Evolutionary conservation across 75 land plant genomes (phyloP), one percentile per base, ranked within the genome.

Genomic region (Selaginella tamariscina): DNA sequence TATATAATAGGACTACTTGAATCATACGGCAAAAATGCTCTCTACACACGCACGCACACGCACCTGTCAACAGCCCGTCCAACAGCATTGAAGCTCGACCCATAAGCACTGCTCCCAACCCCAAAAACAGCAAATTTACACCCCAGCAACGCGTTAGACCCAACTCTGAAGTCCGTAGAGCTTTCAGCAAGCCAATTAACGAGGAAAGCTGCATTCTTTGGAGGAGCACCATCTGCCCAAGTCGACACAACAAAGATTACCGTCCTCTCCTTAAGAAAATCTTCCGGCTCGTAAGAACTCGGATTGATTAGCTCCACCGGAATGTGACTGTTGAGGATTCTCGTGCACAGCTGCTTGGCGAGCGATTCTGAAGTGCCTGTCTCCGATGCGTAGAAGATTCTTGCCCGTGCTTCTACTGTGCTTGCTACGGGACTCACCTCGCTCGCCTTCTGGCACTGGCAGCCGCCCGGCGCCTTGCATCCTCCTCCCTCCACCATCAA

Each of bases 51-150:
- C n/a, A n/a, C n/a, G n/a, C n/a, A n/a, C n/a, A n/a, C n/a, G n/a
- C n/a, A n/a, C 54, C 55, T 32, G n/a, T 77, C 75, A 27, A 90
- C 75, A 11, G 72, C 80, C 81, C 71, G 81, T 26, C 77, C 90
- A 24, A 80, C 88, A 15, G 72, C 71, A 64, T 92, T 92, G 65
- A 73, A 92, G 0, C 32, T 72, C 56, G 68, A 31, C 0, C 90
- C 94, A 72, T 92, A 92, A 0, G 74, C 32, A 57, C 72, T 26
- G 39, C 94, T 88, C 55, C 98, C 98, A 2, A 93, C 83, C 1
- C 98, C 98, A 63, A 93, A 93, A 27, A 89, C 86, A 20, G 88
- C 87, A 59, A 86, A 93, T 31, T 67, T 70, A 70, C 88, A 92
- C 24, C 65, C 55, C 15, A 20, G 22, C 20, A 93, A 79, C 5